Base-by-base conservation (phyloP, 805 yeast genomes). In the Yamadazyma tumulicola region DNA sequence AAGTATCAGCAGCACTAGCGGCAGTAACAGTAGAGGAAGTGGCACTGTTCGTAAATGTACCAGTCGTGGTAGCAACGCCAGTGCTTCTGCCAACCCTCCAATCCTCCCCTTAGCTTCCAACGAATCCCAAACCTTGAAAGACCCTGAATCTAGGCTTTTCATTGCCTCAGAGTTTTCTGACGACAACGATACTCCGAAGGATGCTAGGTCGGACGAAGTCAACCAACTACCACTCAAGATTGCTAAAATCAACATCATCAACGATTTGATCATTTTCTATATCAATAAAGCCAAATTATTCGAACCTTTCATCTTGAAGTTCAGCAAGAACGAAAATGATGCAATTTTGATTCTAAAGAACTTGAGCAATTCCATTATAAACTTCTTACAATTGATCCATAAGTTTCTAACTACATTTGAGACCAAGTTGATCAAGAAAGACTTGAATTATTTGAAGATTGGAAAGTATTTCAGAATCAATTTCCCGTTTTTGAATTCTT, bases 261-360 rank as follows among this genome's bases (percentile, higher is more conserved):
- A 59, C 21, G 79, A 74, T 52, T 54, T 74, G 43, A 64, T 72
- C 25, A 46, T 68, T 18, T 51, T 74, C n/a, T 66, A 72, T 45
- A 69, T 73, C 32, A 74, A 73, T 41, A 53, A 74, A 35, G 74
- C 77, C 17, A 74, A 74, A 37, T 57, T 74, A 32, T 67, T 71
- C 40, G 77, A 73, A 42, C 77, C 75, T 19, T 74, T 74, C 43
- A 58, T 73, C 54, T 55, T 49, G 27, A 55, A 58, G 37, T 60
- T 60, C 32, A 44, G 48, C 15, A 41, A 43, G 19, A 30, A 36
- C 8, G 49, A 61, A 3, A 59, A 58, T 15, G 42, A 37, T 23
- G 22, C 42, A 6, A 31, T 41, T 19, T 24, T 50, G 13, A 61
- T 72, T 5, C 47, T 64, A n/a, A 59, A 63, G 38, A 55, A 58